Evolutionary conservation across 192 early-diverging fungal species (phyloP), one percentile per base, ranked within the genome.

Genomic region (Ambispora gerdemannii): DNA sequence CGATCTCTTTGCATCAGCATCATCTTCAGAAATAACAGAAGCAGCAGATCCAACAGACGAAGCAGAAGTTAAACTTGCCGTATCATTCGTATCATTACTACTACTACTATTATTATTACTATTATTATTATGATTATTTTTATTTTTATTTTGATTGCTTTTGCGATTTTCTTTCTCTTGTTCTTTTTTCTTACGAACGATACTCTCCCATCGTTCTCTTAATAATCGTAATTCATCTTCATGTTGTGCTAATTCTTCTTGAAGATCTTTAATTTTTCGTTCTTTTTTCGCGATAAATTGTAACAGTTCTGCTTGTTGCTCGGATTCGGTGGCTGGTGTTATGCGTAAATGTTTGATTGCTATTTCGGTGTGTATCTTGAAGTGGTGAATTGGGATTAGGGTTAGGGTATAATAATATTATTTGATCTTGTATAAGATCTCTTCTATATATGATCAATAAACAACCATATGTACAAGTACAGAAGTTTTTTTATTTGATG

Each of bases 161-260:
- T n/a, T n/a, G n/a, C n/a, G n/a, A n/a, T n/a, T n/a, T n/a, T n/a
- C n/a, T n/a, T n/a, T 62, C 15, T 32, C 60, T 30, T 34, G 20
- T 33, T 62, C 60, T 33, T 38, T 47, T 28, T 67, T 22, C 20
- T 50, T 52, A 7, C n/a, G 7, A 10, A 52, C 20, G n/a, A 50
- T 52, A 22, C 49, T 13, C 19, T 67, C 50, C 65, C 65, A 67
- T 67, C 47, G 65, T 19, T 67, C 35, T 32, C 51, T 67, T 22
- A 67, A 52, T 52, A 67, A 52, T 50, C 30, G 19, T 51, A 67
- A 67, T 51, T 67, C 65, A 19, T 67, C 65, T 67, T 67, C 65
- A 32, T 67, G 65, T 51, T 38, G 31, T 32, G 31, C 35, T 28
- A 67, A 33, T 31, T 67, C 65, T 67, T 67, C 65, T 52, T 27